Evolutionary conservation across 306 rosid species (phyloP), one percentile per base, ranked within the genome.

Genomic region (Cucumis hystrix): DNA sequence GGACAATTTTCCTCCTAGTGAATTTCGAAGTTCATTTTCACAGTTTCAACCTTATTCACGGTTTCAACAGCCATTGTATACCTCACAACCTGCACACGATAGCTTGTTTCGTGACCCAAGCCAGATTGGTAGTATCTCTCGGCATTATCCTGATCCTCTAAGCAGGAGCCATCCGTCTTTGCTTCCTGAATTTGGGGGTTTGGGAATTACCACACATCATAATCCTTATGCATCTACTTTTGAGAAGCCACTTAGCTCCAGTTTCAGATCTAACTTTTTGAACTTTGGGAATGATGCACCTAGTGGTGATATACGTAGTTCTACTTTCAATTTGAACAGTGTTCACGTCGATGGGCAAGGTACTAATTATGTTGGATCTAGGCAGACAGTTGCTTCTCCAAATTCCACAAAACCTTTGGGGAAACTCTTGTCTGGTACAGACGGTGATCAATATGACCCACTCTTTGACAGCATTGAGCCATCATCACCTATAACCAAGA

Each of bases 151-250:
- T 21, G 89, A 90, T 80, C 78, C 80, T 81, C 74, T 35, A 54
- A 73, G 47, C 63, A 73, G 28, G 47, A 54, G 54, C 41, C 62
- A 18, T 28, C 11, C 63, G 0, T 30, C 77, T 52, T 30, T 73
- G 77, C 47, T 77, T 85, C 81, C 87, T 3, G 80, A 83, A 72
- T 84, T 87, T 87, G 90, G 83, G 85, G 89, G 88, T 43, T 87
- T 96, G 52, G 84, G 87, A 80, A 81, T 86, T 83, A 80, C 91
- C 54, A 84, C 89, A 54, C 91, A 87, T 85, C 78, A 84, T 84
- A 95, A 92, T 87, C 96, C 98, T 71, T 95, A 89, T 77, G 93
- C 95, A 14, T 86, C 96, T 76, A 92, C 96, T 80, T 92, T 92
- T 86, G 98, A 92, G 84, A 86, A 89, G 84, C 92, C 98, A 47